Base-by-base conservation (phyloP, 441 rosid species). In the Manihot esculenta region DNA sequence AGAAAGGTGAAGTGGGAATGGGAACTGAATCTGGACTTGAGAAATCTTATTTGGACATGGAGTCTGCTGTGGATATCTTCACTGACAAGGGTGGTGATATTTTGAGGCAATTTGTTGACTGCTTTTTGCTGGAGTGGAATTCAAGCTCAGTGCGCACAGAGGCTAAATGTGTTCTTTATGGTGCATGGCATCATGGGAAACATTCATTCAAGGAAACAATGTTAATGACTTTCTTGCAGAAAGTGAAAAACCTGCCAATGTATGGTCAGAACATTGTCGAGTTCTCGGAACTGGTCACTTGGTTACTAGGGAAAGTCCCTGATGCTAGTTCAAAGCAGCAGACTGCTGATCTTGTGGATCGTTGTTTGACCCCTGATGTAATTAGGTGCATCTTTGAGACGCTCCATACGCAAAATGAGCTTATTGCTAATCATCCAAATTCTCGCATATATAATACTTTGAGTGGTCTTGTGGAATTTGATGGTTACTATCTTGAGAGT, bases 401-500 rank as follows among this genome's bases (percentile, higher is more conserved):
- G 27, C 92, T 97, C 72, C 99, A 87, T 81, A 85, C 88, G 57
- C 99, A 94, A 81, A 97, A 97, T 80, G 99, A 97, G 78, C 98
- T 97, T 69, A 79, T 97, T 79, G 99, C 99, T 73, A 94, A 97
- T 82, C 99, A 97, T 87, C 99, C 99, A 63, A 94, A 97, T 87
- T 97, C 99, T 62, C 96, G 97, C 74, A 93, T 97, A 74, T 97
- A 97, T 78, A 97, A 83, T 77, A 91, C 98, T 67, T 85, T 94
- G 81, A 88, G 97, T 80, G 87, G 97, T 80, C 89, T 97, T 56
- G 99, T 97, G 79, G 99, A 94, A 74, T 97, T 97, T 77, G 99
- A 94, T 84, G 99, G 99, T 72, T 97, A 97, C 84, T 97, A 92
- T 86, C 99, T 97, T 71, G 99, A 97, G 87, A 97, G 98, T 69